Conservation (phyloP, 1,284 basidiomycete genomes). For the Coniferiporia sulphurascens region DNA sequence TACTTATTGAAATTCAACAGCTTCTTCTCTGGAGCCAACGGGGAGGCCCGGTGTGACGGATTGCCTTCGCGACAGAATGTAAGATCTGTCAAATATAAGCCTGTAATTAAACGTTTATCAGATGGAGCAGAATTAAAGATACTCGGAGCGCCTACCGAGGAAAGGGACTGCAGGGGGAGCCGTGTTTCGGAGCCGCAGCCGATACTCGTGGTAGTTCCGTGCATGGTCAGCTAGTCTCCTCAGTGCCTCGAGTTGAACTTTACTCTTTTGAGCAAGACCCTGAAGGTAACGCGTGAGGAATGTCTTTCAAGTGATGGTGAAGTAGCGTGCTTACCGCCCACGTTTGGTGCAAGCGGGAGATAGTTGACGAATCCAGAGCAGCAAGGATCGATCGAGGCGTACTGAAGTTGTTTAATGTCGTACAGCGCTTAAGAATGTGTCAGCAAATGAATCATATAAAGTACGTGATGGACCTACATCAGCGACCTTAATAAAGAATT, state of each 20-base stretch:
- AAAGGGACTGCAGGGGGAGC: slow-evolving; percentile 89
- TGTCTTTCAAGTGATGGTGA: slow-evolving; percentile 18
- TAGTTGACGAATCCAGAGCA: slow-evolving; percentile 91
- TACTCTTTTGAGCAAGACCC: slow-evolving; percentile 84
- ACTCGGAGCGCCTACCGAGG: slow-evolving; percentile 54
- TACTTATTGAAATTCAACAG: slow-evolving; percentile 96
- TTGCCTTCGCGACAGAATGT: slow-evolving; percentile 97
- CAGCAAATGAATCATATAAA: slow-evolving; percentile 23
- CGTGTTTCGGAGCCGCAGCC: slow-evolving; percentile 75
- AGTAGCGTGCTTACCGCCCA: slow-evolving; percentile 65
- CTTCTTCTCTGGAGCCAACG: slow-evolving; percentile 69
- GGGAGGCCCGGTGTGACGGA: slow-evolving; percentile 79
- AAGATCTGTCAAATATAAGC: slow-evolving; percentile 85
- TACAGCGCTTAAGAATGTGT: slow-evolving; percentile 64
- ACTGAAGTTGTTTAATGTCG: slow-evolving; percentile 84
- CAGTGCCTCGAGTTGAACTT: slow-evolving; percentile 72
- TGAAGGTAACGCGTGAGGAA: slow-evolving; percentile 33
- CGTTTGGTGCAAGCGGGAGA: slow-evolving; percentile 85
- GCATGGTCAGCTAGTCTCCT: slow-evolving; percentile 85
- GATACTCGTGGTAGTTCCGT: slow-evolving; percentile 92
- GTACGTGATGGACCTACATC: slow-evolving; percentile 59
- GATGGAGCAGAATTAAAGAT: background rate
- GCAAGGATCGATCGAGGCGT: slow-evolving; percentile 91
- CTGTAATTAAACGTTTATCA: slow-evolving; percentile 33
- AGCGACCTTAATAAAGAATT: slow-evolving; percentile 95